Conservation (phyloP, 1,139 yeast genomes). For the Suhomyces ambrosiae region DNA sequence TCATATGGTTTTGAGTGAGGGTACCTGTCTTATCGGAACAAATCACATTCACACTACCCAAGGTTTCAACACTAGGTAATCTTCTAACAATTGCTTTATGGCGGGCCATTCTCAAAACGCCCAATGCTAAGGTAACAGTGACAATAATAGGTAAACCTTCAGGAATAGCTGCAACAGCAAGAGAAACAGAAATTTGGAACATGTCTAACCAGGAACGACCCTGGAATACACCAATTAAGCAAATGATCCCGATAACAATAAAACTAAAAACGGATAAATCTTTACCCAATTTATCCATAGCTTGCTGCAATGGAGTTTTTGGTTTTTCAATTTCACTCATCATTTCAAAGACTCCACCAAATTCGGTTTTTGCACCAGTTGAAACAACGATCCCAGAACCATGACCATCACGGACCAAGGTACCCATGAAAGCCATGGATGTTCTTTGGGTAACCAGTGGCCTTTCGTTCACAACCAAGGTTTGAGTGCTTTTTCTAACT, state of each 20-base stretch:
- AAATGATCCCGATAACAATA: slow-evolving; percentile 81
- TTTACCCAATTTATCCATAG: slow-evolving; percentile 93
- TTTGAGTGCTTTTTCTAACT: slow-evolving; percentile 57
- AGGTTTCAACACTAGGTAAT: slow-evolving; percentile 91
- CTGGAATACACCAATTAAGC: slow-evolving; percentile 81
- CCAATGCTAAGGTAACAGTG: slow-evolving; percentile 92
- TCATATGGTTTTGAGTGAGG: slow-evolving; percentile 90
- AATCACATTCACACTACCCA: slow-evolving; percentile 92
- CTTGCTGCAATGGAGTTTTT: slow-evolving; percentile 88
- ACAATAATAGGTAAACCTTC: slow-evolving; percentile 97
- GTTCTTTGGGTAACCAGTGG: slow-evolving; percentile 66
- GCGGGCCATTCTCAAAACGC: slow-evolving; percentile 93
- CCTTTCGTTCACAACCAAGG: slow-evolving; percentile 30
- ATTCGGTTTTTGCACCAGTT: slow-evolving; percentile 83
- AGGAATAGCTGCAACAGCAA: slow-evolving; percentile 98
- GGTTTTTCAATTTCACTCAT: slow-evolving; percentile 94
- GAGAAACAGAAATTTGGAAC: slow-evolving; percentile 94
- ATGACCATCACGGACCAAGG: slow-evolving; percentile 90
- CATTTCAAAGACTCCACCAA: slow-evolving; percentile 87
- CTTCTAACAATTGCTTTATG: slow-evolving; percentile 91
- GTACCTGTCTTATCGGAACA: slow-evolving; percentile 97
- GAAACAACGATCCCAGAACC: slow-evolving; percentile 93
- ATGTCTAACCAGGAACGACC: slow-evolving; percentile 95
- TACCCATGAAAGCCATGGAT: slow-evolving; percentile 92
- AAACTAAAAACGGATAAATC: slow-evolving; percentile 84